Evolutionary conservation across 768 basidiomycete species (phyloP).

Genomic region (Lyophyllum decastes): DNA sequence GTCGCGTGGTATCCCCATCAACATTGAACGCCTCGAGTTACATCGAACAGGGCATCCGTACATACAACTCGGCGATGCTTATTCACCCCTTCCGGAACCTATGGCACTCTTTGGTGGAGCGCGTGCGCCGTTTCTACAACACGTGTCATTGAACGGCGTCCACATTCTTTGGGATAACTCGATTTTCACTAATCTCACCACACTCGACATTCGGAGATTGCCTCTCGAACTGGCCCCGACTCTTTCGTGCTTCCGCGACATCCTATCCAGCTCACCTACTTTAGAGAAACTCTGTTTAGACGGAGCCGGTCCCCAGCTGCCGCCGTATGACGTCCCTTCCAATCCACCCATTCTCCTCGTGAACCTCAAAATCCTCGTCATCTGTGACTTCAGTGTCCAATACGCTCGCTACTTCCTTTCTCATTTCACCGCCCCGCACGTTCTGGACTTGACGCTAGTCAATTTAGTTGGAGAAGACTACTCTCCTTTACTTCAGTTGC

Average conservation of each 20-base stretch:
- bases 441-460: constrained; percentile 61
- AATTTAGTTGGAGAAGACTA: constrained; percentile 54
- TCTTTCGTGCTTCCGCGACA: constrained; percentile 49
- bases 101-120: constrained; percentile 54
- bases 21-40: constrained; percentile 65
- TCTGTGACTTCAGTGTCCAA: constrained; percentile 54
- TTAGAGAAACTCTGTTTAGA: constrained; percentile 61
- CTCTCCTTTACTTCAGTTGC: constrained; percentile 40
- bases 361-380: constrained; percentile 48
- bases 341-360: constrained; percentile 46
- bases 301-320: constrained; percentile 56
- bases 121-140: constrained; percentile 42
- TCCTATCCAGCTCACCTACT: constrained; percentile 49
- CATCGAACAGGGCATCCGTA: constrained; percentile 56
- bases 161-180: constrained; percentile 61
- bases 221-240: constrained; percentile 53
- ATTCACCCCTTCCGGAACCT: constrained; percentile 34
- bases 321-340: constrained; percentile 18
- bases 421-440: constrained; percentile 56
- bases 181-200: constrained; percentile 52
- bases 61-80: constrained; percentile 43
- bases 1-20: constrained; percentile 33
- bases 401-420: constrained; percentile 50
- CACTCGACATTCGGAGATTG: constrained; percentile 66
- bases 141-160: constrained; percentile 59